Base-by-base conservation (phyloP, 2,329 filamentous ascomycete genomes). In the Phialocephala sp. region DNA sequence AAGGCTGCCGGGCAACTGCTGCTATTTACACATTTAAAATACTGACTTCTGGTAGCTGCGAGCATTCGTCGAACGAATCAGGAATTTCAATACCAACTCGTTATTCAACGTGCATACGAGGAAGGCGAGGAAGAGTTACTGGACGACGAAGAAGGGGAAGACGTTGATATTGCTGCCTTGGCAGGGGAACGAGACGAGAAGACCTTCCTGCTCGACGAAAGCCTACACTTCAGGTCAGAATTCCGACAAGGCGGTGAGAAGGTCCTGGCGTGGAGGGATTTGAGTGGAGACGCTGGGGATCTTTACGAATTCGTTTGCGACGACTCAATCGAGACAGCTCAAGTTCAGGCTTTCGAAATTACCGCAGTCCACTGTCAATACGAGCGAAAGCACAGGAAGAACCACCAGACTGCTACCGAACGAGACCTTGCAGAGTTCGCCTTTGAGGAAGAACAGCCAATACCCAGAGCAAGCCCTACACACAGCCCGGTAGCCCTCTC, bases 301-400 rank as follows among this genome's bases (percentile, higher is more conserved):
- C 85, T 98, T n/a, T 99, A 92, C 84, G 94, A 99, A 78, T 99
- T 98, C 76, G 91, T 99, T 69, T 98, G 94, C 81, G 95, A 98
- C 79, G 78, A 83, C 45, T 89, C 89, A 14, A 87, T 91, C 50
- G 83, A 88, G 35, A 81, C 88, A 2, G 84, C 88, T 57, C 91
- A 94, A 72, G 90, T 95, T 27, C 85, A 89, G 55, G 87, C 90
- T 18, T 98, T 99, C 77, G 88, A 94, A 75, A 84, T 90, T 62
- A 89, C 93, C 61, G 92, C 95, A 8, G 86, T 92, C 65, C 90
- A 97, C 86, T 97, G 95, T 77, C 95, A 99, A 79, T 99, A 96
- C 90, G 95, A 99, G 81, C 88, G 94, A 75, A 98, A 97, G 79
- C 96, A 95, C 78, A 88, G 92, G 69, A 91, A 90, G 75, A 89